Base-by-base conservation (phyloP, 1,284 basidiomycete species). In the Cystobasidium pallidum region DNA sequence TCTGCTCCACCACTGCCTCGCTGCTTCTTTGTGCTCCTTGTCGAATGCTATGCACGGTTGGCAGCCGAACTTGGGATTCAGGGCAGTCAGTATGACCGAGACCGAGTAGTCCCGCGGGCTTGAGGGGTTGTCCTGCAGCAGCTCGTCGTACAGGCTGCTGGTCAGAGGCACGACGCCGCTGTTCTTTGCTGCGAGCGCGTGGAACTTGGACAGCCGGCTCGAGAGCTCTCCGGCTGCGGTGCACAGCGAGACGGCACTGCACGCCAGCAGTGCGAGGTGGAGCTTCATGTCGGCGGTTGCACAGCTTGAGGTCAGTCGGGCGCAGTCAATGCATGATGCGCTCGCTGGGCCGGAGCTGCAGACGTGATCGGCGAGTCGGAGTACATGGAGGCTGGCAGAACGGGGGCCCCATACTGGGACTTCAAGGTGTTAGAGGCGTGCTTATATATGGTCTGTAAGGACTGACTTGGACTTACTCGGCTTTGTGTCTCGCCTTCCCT, bases 161-260 rank as follows among this genome's bases (percentile, higher is more conserved):
- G 93, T 86, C 76, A 97, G 88, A 75, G 85, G 87, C 81, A 96
- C 89, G 78, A 94, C 79, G 68, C 92, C 92, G 78, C 88, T 87
- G 75, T 86, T 86, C 0, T 81, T 78, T 39, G 86, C 83, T 1
- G 86, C 83, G 19, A 92, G 85, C 15, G 86, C 81, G 10, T 84
- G 80, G 66, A 91, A 86, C 78, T 88, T 83, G 65, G 49, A 45
- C 21, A 68, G 51, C 1, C 70, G 63, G 28, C 15, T 32, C 19
- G 54, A 57, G 6, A 34, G 54, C 30, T 57, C n/a, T 8, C 36
- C 30, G 30, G 30, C 54, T 30, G 54, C 34, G 30, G 17, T 34
- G 32, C 30, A 57, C 30, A 57, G 54, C 28, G 54, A 57, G 54
- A 57, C 13, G 10, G 54, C 54, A 57, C 54, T 34, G 30, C 54